Base-by-base conservation (phyloP, 2,329 filamentous ascomycete species). In the Tetracladium maxilliforme region DNA sequence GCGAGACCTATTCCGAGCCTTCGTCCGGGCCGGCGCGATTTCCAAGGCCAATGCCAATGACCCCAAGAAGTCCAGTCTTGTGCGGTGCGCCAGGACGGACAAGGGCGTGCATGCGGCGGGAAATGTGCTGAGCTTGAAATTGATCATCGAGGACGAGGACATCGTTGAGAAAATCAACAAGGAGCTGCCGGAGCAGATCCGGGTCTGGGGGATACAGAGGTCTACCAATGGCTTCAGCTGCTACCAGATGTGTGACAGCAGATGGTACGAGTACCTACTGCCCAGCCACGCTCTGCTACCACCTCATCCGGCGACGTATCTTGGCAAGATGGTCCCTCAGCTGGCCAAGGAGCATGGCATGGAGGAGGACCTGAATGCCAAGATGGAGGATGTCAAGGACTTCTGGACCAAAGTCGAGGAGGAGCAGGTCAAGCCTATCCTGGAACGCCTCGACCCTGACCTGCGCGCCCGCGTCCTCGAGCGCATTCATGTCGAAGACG, bases 51-150 rank as follows among this genome's bases (percentile, higher is more conserved):
- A 98, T 45, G 90, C 90, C 13, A 75, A 92, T 40, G 90, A 98
- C 45, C 90, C 87, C 4, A 92, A 92, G 51, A 98, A 98, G 53
- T 92, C 84, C 3, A 86, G 83, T 26, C 68, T 98, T 23, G 81
- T 93, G 27, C 77, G 90, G 35, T 98, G 90, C 50, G 90, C 90
- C 4, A 69, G 90, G 34, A 98, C 90, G 1, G 90, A 98, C 56
- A 98, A 95, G 59, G 90, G 90, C 27, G 87, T 95, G 3, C 87
- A 95, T 49, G 87, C 87, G 2, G 87, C 87, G 2, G 90, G 87
- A 26, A 95, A 95, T 44, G 76, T 95, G 42, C 82, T 95, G 33
- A 93, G 83, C 16, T 51, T 95, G 41, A 98, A 98, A 57, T 62
- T 98, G 39, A 95, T 98, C 40, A 76, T 94, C 23, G 87, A 95